Conservation (phyloP, 2,329 filamentous ascomycete genomes). For the Beauveria australis region DNA sequence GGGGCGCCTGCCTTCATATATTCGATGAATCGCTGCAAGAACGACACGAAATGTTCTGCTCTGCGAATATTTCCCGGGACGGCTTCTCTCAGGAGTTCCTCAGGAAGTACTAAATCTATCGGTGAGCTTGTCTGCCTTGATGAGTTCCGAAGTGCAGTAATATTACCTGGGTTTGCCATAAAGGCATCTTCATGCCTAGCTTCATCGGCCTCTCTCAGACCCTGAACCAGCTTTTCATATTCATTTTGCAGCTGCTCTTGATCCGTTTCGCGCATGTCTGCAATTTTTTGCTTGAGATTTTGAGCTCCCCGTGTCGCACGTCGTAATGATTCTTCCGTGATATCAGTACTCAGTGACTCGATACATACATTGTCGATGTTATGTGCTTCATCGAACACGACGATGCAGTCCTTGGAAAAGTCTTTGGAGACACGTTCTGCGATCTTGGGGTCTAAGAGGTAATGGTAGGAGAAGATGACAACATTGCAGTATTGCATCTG, state of each 20-base stretch:
- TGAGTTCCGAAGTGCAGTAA: background rate
- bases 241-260: constrained; percentile 90
- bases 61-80: constrained; percentile 93
- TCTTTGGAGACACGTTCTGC: constrained; percentile 92
- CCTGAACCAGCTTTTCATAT: constrained; percentile 91
- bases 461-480: constrained; percentile 99
- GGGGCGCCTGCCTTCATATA: constrained; percentile 62
- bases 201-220: constrained; percentile 79
- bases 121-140: constrained; percentile 14
- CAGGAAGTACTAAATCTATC: constrained; percentile 60
- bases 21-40: constrained; percentile 93
- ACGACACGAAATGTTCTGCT: constrained; percentile 92
- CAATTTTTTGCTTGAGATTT: constrained; percentile 84
- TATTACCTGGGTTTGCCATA: constrained; percentile 75
- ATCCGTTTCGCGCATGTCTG: constrained; percentile 92
- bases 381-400: constrained; percentile 97
- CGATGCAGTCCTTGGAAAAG: constrained; percentile 94
- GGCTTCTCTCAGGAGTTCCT: constrained; percentile 90
- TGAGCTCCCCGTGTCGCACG: constrained; percentile 85
- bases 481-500: constrained; percentile 99
- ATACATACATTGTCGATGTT: constrained; percentile 99
- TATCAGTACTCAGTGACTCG: constrained; percentile 90
- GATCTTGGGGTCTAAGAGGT: constrained; percentile 94
- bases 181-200: constrained; percentile 89
- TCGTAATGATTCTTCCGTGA: constrained; percentile 88